Conservation (phyloP, 305 asterid genomes). For the Solanum aculeatissimum region DNA sequence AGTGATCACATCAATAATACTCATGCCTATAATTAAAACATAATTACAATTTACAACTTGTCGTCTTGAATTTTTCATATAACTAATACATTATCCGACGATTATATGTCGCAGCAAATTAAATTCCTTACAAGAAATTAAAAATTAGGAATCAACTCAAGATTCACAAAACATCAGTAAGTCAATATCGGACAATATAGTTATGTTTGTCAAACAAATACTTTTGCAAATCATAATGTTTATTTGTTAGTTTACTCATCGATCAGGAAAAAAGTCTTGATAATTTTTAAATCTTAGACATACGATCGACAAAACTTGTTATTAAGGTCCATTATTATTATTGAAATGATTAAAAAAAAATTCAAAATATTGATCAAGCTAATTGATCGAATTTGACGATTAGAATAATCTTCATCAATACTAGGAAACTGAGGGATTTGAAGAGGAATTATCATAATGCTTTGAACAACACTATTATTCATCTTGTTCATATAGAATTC, state of each 20-base stretch:
- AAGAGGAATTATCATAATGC: not conserved
- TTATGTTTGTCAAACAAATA: not conserved
- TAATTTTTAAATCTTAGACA: not conserved
- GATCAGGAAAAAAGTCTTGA: too few relatives aligned
- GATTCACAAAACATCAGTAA: too few relatives aligned
- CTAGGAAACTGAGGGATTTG: not conserved
- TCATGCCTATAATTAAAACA: too few relatives aligned
- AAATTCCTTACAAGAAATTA: not conserved
- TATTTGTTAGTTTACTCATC: too few relatives aligned
- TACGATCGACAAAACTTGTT: not conserved
- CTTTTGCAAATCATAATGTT: not conserved
- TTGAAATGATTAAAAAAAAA: not conserved
- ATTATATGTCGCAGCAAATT: too few relatives aligned
- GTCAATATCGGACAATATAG: too few relatives aligned
- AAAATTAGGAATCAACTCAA: too few relatives aligned
- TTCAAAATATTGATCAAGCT: not conserved
- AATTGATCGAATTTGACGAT: not conserved
- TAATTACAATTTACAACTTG: too few relatives aligned
- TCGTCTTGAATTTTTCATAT: too few relatives aligned
- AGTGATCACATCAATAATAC: too few relatives aligned
- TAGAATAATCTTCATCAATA: not conserved
- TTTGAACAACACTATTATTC: not conserved
- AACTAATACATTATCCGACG: too few relatives aligned
- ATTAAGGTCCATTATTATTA: not conserved
- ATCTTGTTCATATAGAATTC: not conserved